Percentiles rank a stretch among this genome's conserved stretches.
These are phyloP conservation scores for Clonostachys chloroleuca DNA, from an alignment of 2,329 filamentous ascomycete genomes.

Conservation along the genomic window DNA sequence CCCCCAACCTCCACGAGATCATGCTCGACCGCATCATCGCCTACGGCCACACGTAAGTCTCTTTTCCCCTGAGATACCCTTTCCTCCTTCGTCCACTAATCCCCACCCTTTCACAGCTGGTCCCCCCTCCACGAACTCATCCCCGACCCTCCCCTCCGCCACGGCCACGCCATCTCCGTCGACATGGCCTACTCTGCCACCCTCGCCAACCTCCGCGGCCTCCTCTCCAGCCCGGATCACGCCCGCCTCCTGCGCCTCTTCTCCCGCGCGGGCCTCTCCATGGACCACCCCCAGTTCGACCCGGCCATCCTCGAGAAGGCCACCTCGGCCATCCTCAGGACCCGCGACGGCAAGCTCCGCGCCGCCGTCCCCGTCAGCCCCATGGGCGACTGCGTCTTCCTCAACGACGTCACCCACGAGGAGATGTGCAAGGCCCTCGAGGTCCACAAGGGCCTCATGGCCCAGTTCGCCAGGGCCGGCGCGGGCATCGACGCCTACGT, in stretches of 20 bases:
- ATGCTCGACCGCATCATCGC: constrained; percentile 69
- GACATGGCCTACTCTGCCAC: constrained; percentile 75
- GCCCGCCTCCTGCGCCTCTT: constrained; percentile 61
- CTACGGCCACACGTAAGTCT: constrained; percentile 62
- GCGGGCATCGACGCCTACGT: constrained; percentile 66
- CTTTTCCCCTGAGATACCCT: background rate
- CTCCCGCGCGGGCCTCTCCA: constrained; percentile 64
- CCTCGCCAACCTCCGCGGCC: constrained; percentile 56
- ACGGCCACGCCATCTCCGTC: constrained; percentile 71
- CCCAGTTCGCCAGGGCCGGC: constrained; percentile 57
- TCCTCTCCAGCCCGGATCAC: constrained; percentile 57
- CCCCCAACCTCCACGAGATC: constrained; percentile 70
- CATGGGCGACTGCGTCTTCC: constrained; percentile 61
- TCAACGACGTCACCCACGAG: constrained; percentile 60
- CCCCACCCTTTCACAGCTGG: constrained; percentile 43
- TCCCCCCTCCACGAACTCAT: constrained; percentile 68
- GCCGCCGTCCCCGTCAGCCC: constrained; percentile 62
- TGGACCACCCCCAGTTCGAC: constrained; percentile 67
- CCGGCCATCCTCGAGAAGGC: constrained; percentile 60
- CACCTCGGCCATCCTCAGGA: constrained; percentile 67
- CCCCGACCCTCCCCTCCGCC: constrained; percentile 63
- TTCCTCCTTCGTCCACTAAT: background rate
- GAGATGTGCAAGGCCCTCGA: constrained; percentile 58
- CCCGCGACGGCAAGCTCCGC: constrained; percentile 62
- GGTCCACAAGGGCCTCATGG: constrained; percentile 60